Base-by-base conservation (phyloP, 306 rosid species). In the Corylus heterophylla region DNA sequence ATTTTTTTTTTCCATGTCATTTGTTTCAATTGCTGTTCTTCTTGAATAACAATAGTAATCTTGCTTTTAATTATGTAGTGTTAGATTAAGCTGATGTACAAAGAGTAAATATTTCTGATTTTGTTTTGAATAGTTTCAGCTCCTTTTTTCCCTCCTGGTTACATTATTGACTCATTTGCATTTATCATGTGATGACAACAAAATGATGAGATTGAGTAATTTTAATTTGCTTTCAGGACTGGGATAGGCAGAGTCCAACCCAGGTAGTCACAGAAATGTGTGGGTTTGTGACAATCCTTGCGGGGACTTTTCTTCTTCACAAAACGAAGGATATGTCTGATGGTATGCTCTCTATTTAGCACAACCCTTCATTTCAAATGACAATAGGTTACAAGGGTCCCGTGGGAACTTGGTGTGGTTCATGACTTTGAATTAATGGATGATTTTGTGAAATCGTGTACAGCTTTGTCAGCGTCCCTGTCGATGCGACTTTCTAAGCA, bases 231-330 rank as follows among this genome's bases (percentile, higher is more conserved):
- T 82, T 79, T 59, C 92, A 96, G 99, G 99, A 96, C 83, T 96
- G 99, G 99, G 99, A 96, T 83, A 86, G 99, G 85, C 99, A 96
- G 77, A 96, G 97, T 89, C 99, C 99, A 79, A 96, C 99, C 7
- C 98, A 96, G 85, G 99, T 96, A 81, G 77, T 96, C 79, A 96
- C 99, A 1, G 99, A 96, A 83, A 85, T 96, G 76, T 96, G 99
- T 80, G 99, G 99, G 68, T 96, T 96, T 87, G 99, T 96, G 87
- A 96, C 99, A 12, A 96, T 96, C 75, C 99, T 96, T 75, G 91
- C 97, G 1, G 99, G 99, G 84, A 96, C 99, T 84, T 96, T 96
- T 89, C 98, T 96, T 83, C 99, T 96, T 69, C 99, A 96, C 90
- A 93, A 83, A 89, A 96, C 99, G 64, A 96, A 96, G 90, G 99